A percentile compares a stretch with the other conserved stretches of the same genome.
Conservation (phyloP, 306 rosid genomes). For the Purshia tridentata region DNA sequence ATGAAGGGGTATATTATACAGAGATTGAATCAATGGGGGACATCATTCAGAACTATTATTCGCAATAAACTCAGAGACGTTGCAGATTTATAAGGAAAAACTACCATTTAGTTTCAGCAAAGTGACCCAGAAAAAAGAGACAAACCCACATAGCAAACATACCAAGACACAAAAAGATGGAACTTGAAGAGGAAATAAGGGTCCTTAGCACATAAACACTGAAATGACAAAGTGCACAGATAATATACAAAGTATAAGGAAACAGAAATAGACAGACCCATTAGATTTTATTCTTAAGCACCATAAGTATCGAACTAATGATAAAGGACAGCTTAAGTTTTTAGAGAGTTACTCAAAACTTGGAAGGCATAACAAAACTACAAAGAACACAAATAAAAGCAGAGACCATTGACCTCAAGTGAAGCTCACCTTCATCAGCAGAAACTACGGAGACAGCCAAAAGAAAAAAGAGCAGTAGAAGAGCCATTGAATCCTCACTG, state of each 20-base stretch:
- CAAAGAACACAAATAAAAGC: not conserved
- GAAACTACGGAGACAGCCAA: constrained; percentile 46
- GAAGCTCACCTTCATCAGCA: constrained; percentile 52
- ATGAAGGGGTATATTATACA: not conserved
- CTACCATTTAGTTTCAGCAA: not conserved
- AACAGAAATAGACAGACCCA: constrained; percentile 9
- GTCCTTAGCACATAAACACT: not conserved
- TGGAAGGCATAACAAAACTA: not conserved
- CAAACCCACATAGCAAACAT: constrained; percentile 14
- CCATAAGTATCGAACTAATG: not conserved
- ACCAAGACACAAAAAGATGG: not conserved
- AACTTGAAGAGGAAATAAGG: constrained; percentile 8
- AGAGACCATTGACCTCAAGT: constrained; percentile 3
- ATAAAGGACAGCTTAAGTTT: constrained; percentile 4
- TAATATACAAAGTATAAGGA: not conserved
- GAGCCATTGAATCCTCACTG: constrained; percentile 41
- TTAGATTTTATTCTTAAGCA: not conserved
- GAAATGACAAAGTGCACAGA: not conserved
- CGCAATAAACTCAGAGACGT: not conserved
- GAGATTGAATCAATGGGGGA: constrained; percentile 7
- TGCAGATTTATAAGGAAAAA: constrained; percentile 8
- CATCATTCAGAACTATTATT: not conserved
- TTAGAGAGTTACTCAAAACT: constrained; percentile 5
- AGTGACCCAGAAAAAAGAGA: constrained; percentile 2
- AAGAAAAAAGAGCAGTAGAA: constrained; percentile 41